Conservation (phyloP, 2,329 filamentous ascomycete species). For the Penicillium brevicompactum region DNA sequence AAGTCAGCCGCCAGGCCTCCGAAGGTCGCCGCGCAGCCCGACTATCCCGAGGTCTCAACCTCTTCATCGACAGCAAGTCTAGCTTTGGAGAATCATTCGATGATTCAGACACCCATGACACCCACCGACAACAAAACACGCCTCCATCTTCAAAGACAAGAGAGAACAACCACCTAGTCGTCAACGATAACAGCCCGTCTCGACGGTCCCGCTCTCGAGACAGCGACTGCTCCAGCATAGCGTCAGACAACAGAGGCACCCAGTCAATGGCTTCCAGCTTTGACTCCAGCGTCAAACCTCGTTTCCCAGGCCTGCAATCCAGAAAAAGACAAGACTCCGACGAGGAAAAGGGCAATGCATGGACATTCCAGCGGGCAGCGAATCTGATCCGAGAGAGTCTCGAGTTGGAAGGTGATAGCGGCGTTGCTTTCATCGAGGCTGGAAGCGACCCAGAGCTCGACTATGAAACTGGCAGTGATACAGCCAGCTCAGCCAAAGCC, state of each 20-base stretch:
- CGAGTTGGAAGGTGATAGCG: constrained; percentile 46
- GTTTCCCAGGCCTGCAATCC: constrained; percentile 29
- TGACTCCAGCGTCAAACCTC: constrained; percentile 23
- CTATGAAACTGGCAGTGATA: constrained; percentile 24
- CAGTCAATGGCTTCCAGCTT: constrained; percentile 18
- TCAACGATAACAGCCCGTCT: constrained; percentile 16
- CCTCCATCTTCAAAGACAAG: constrained; percentile 2
- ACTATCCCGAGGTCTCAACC: constrained; percentile 56
- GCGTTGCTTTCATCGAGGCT: constrained; percentile 42
- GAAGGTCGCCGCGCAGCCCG: constrained; percentile 55
- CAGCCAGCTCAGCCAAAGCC: not conserved
- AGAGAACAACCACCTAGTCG: constrained; percentile 14
- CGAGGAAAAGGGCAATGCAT: constrained; percentile 35
- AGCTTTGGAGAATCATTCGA: constrained; percentile 26
- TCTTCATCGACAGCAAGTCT: constrained; percentile 55
- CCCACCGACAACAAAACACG: constrained; percentile 9
- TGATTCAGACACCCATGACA: constrained; percentile 2
- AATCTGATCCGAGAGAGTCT: constrained; percentile 50
- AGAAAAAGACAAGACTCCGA: constrained; percentile 21
- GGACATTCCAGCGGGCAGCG: constrained; percentile 50
- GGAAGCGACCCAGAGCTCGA: constrained; percentile 25
- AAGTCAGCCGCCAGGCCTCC: constrained; percentile 54
- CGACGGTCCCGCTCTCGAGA: constrained; percentile 25
- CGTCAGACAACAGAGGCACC: constrained; percentile 26
- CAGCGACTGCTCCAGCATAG: constrained; percentile 23